Conservation (phyloP, 192 early-diverging fungal genomes). For the Umbelopsis sp. region DNA sequence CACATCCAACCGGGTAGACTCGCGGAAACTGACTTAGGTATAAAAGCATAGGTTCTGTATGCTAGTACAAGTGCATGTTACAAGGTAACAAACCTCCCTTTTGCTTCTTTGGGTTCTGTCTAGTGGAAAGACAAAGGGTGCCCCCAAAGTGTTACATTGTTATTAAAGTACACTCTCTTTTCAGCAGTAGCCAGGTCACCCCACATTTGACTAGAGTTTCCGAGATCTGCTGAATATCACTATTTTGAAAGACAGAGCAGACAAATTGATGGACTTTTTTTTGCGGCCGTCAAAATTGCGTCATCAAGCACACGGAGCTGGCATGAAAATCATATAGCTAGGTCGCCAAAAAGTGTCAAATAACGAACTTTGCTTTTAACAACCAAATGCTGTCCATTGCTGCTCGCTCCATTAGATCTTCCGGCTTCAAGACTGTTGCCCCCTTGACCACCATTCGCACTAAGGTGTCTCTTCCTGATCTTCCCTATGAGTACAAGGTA, state of each 20-base stretch:
- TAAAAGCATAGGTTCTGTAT: too few species aligned
- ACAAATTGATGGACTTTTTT: not conserved
- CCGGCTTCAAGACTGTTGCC: conserved; percentile 23
- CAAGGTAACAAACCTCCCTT: too few species aligned
- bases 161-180: too few species aligned
- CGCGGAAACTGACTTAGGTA: too few species aligned
- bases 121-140: too few species aligned
- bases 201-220: too few species aligned
- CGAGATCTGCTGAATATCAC: too few species aligned
- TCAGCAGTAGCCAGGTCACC: too few species aligned
- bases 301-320: not conserved
- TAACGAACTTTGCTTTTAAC: not conserved
- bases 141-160: too few species aligned
- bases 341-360: not conserved
- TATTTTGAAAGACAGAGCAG: not conserved
- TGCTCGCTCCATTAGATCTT: conserved; percentile 34
- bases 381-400: conserved; percentile 38
- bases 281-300: not conserved
- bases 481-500: conserved; percentile 82
- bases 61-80: too few species aligned
- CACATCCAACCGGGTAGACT: too few species aligned
- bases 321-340: not conserved
- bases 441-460: conserved; percentile 38
- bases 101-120: too few species aligned
- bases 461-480: conserved; percentile 88